phyloP scores from a whole-genome alignment of 768 basidiomycete species.

The Daedaleopsis sinensis region DNA sequence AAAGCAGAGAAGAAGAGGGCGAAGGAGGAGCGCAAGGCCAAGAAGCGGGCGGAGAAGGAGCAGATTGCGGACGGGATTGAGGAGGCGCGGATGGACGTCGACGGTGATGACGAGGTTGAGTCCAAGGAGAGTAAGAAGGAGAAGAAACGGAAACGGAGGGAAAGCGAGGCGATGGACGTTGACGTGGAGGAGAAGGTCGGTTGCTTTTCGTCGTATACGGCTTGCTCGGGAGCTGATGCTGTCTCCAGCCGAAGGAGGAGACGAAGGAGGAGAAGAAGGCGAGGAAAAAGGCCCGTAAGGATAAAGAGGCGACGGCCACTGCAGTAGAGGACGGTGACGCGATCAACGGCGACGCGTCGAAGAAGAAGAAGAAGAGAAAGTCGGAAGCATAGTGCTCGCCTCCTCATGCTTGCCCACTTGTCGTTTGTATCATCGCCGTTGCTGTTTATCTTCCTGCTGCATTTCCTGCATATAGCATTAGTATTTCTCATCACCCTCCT shows the following conservation, averaged over 20 bases:
- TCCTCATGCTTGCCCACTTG: background rate
- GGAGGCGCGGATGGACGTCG: conserved; percentile 45
- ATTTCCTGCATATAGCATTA: conserved; percentile 17
- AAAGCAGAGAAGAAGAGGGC: conserved; percentile 84
- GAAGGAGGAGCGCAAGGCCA: conserved; percentile 57
- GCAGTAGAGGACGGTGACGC: conserved; percentile 22
- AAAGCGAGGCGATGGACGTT: conserved; percentile 53
- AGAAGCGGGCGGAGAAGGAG: conserved; percentile 57
- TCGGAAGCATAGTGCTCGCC: conserved; percentile 31
- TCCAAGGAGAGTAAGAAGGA: conserved; percentile 41
- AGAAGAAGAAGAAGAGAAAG: conserved; percentile 68
- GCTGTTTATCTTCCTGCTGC: conserved; percentile 16
- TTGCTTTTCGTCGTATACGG: conserved; percentile 9
- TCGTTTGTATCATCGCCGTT: background rate
- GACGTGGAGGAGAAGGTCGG: conserved; percentile 44
- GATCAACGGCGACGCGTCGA: conserved; percentile 46
- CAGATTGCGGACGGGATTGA: conserved; percentile 29
- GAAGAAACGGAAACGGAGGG: conserved; percentile 52
- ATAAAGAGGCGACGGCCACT: conserved; percentile 65
- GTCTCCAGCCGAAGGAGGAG: conserved; percentile 46
- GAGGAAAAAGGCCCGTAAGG: conserved; percentile 75
- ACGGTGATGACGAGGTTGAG: conserved; percentile 40
- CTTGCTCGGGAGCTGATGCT: conserved; percentile 10
- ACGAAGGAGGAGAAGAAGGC: conserved; percentile 86
- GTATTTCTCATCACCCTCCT: too few relatives aligned